Percentiles rank a stretch among this genome's conserved stretches.
Conservation (phyloP, 2,329 filamentous ascomycete species). For the Hirsutella minnesotensis region DNA sequence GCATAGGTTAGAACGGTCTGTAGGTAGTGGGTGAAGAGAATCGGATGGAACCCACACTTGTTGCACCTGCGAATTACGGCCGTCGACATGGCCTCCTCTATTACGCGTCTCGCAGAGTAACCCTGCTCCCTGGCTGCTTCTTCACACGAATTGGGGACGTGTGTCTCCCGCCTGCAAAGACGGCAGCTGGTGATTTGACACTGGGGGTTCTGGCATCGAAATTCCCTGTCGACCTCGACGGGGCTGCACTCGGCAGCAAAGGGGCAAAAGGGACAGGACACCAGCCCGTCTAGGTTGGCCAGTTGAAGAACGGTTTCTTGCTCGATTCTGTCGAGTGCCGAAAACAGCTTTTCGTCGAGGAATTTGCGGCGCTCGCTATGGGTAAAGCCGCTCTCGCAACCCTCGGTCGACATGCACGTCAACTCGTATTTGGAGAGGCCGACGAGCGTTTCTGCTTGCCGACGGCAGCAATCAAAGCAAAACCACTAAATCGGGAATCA, state of each 20-base stretch:
- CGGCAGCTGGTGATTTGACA: constrained; percentile 57
- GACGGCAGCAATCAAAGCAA: constrained; percentile 54
- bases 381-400: constrained; percentile 52
- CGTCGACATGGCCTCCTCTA: constrained; percentile 77
- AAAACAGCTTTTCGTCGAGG: constrained; percentile 43
- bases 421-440: constrained; percentile 59
- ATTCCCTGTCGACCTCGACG: constrained; percentile 57
- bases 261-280: constrained; percentile 70
- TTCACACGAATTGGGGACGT: constrained; percentile 61
- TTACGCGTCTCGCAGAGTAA: constrained; percentile 46
- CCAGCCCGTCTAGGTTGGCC: constrained; percentile 60
- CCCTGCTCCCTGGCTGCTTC: constrained; percentile 51
- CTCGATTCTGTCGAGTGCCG: constrained; percentile 58
- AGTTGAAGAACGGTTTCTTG: constrained; percentile 57
- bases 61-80: constrained; percentile 71
- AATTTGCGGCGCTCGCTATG: constrained; percentile 41
- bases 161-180: constrained; percentile 54
- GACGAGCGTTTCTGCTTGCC: constrained; percentile 55
- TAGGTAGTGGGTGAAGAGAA: background rate
- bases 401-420: constrained; percentile 57
- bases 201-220: constrained; percentile 54
- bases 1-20: constrained; percentile 6
- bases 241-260: constrained; percentile 65
- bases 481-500: constrained; percentile 36
- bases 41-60: constrained; percentile 28